Percentiles rank a stretch among this genome's conserved stretches.
Conservation (phyloP, 495 filamentous ascomycete genomes). For the Staphylotrichum tortipilum region DNA sequence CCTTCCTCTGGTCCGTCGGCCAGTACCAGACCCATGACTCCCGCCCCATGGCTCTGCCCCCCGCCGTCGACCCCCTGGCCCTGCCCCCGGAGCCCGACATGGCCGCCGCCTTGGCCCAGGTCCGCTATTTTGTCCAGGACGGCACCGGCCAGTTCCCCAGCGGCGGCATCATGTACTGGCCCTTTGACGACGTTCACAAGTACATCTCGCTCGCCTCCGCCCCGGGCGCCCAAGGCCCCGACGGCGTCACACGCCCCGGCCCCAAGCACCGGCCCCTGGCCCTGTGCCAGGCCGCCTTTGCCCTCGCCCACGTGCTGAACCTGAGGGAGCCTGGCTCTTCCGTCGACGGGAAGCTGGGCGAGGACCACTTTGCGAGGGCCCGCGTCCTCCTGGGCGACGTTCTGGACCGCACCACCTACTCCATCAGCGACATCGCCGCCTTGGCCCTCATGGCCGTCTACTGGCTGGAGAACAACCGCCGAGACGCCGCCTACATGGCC, state of each 20-base stretch:
- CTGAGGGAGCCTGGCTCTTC: conserved; percentile 9
- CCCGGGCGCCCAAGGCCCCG: background rate
- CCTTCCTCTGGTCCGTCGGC: conserved; percentile 24
- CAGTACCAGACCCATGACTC: conserved; percentile 36
- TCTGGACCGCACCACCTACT: conserved; percentile 24
- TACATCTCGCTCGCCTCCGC: conserved; percentile 6
- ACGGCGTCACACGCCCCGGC: background rate
- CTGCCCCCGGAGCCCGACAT: conserved; percentile 23
- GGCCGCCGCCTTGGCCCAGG: conserved; percentile 13
- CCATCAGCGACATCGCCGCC: conserved; percentile 24
- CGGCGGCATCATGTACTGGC: conserved; percentile 35
- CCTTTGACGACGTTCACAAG: conserved; percentile 15
- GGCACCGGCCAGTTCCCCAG: conserved; percentile 17
- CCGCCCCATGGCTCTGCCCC: conserved; percentile 21
- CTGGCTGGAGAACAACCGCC: conserved; percentile 31
- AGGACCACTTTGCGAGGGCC: conserved; percentile 29
- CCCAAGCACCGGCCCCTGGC: conserved; percentile 17
- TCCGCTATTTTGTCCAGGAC: conserved; percentile 27
- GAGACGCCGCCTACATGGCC: conserved; percentile 31
- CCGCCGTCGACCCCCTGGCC: conserved; percentile 14
- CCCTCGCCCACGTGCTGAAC: conserved; percentile 18
- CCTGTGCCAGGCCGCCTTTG: conserved; percentile 25
- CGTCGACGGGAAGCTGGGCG: conserved; percentile 18
- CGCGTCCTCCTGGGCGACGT: conserved; percentile 27
- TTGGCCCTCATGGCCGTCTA: conserved; percentile 33